Percentiles rank a stretch among this genome's conserved stretches.
Conservation (phyloP, 768 basidiomycete genomes). For the Leucocoprinus birnbaumii region DNA sequence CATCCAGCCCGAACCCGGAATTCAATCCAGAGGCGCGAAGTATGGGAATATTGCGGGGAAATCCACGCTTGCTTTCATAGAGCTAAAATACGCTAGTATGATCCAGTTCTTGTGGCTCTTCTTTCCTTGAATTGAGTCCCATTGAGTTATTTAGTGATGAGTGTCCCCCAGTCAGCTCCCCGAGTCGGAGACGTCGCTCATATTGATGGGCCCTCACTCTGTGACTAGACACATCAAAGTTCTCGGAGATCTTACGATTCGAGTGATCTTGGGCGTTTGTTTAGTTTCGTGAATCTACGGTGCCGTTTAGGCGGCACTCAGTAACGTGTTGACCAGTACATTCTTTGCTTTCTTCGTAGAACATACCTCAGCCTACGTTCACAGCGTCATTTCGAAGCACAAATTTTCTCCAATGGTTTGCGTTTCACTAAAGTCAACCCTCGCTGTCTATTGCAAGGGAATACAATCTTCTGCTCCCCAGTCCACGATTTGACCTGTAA, state of each 20-base stretch:
- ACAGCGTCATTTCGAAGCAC: background rate
- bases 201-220: background rate
- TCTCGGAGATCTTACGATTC: slow-evolving; percentile 3
- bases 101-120: too few relatives aligned
- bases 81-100: background rate
- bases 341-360: too few relatives aligned
- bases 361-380: too few relatives aligned
- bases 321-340: background rate
- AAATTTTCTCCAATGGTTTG: background rate
- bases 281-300: background rate
- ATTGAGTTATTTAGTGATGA: slow-evolving; percentile 3
- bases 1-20: background rate
- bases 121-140: too few relatives aligned
- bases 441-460: too few relatives aligned
- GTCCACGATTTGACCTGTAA: too few relatives aligned
- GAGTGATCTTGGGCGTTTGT: background rate
- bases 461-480: too few relatives aligned
- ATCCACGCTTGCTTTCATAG: too few relatives aligned
- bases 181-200: slow-evolving; percentile 10
- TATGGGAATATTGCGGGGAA: slow-evolving; percentile 1
- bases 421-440: background rate
- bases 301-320: background rate
- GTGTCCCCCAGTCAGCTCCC: background rate
- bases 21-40: background rate
- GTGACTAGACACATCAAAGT: slow-evolving; percentile 1